A percentile compares a stretch with the other conserved stretches of the same genome.
Conservation (phyloP, 371 early-diverging fungal genomes). For the Actinomortierella ambigua region DNA sequence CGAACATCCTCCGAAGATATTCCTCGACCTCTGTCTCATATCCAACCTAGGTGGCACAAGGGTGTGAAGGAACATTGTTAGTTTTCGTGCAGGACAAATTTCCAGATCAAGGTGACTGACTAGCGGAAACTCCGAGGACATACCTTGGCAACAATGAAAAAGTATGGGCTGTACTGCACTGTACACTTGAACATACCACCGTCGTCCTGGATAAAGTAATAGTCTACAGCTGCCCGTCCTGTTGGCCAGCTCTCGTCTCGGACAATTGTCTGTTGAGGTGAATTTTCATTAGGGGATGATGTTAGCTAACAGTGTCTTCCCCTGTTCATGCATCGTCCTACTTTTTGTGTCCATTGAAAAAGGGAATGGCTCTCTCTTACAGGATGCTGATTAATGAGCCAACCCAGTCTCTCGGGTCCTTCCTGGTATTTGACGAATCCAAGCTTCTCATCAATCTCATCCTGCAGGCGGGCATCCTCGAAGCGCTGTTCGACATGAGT, state of each 20-base stretch:
- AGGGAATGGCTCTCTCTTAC: constrained; percentile 51
- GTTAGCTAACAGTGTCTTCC: too few relatives aligned
- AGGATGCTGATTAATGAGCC: constrained; percentile 95
- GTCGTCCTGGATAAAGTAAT: constrained; percentile 91
- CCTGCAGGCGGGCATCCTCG: constrained; percentile 42
- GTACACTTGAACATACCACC: constrained; percentile 91
- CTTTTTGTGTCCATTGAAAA: not conserved
- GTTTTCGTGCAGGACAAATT: not conserved
- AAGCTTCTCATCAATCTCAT: constrained; percentile 78
- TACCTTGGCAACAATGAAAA: constrained; percentile 85
- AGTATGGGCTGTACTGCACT: constrained; percentile 87
- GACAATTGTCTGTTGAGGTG: constrained; percentile 56
- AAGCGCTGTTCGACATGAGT: constrained; percentile 43
- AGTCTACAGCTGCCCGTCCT: constrained; percentile 86
- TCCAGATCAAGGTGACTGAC: not conserved
- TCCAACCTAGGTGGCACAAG: constrained; percentile 23
- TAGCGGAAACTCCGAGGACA: not conserved
- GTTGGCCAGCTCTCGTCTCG: constrained; percentile 65
- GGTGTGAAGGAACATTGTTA: not conserved
- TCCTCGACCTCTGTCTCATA: constrained; percentile 84
- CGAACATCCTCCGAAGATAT: constrained; percentile 78
- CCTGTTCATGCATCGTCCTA: too few relatives aligned
- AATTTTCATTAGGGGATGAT: constrained; percentile 5
- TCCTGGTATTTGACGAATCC: constrained; percentile 83
- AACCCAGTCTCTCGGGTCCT: constrained; percentile 85